Percentiles rank a stretch among this genome's conserved stretches.
Conservation (phyloP, 805 yeast species). For the Candida maesae region DNA sequence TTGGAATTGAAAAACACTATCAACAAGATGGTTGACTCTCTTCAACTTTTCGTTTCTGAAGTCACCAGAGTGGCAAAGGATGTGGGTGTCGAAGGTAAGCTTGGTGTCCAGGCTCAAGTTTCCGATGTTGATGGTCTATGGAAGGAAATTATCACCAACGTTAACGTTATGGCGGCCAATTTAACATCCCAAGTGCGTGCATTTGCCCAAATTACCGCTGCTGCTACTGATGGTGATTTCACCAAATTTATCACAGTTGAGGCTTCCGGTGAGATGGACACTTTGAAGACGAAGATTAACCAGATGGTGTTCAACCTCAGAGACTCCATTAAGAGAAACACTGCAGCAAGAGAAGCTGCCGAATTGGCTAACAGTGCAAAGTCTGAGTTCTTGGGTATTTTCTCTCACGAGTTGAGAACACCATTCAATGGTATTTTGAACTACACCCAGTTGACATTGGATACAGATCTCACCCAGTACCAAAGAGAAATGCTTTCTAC, state of each 20-base stretch:
- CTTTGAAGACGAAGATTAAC: conserved; percentile 50
- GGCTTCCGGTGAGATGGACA: conserved; percentile 85
- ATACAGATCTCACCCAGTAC: conserved; percentile 84
- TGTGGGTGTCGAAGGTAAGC: conserved; percentile 90
- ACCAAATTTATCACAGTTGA: conserved; percentile 88
- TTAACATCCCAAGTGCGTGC: conserved; percentile 90
- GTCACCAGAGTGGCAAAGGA: conserved; percentile 88
- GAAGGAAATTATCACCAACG: conserved; percentile 90
- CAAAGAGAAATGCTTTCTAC: conserved; percentile 90
- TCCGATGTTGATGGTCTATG: conserved; percentile 87
- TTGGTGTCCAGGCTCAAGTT: conserved; percentile 90
- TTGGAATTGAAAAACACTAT: conserved; percentile 81
- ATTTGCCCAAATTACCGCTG: conserved; percentile 89
- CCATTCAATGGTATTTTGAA: conserved; percentile 94
- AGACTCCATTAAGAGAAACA: conserved; percentile 86
- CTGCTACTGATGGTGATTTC: conserved; percentile 92
- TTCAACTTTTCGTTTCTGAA: conserved; percentile 83
- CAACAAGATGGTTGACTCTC: conserved; percentile 89
- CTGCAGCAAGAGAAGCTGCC: conserved; percentile 93
- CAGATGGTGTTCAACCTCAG: conserved; percentile 84
- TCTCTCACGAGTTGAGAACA: conserved; percentile 84
- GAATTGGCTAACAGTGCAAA: conserved; percentile 86
- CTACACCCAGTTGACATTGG: conserved; percentile 86
- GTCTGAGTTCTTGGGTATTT: conserved; percentile 86
- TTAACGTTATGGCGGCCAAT: conserved; percentile 92